Conservation (phyloP, 2,329 filamentous ascomycete genomes). For the Leptographium wingfieldii region DNA sequence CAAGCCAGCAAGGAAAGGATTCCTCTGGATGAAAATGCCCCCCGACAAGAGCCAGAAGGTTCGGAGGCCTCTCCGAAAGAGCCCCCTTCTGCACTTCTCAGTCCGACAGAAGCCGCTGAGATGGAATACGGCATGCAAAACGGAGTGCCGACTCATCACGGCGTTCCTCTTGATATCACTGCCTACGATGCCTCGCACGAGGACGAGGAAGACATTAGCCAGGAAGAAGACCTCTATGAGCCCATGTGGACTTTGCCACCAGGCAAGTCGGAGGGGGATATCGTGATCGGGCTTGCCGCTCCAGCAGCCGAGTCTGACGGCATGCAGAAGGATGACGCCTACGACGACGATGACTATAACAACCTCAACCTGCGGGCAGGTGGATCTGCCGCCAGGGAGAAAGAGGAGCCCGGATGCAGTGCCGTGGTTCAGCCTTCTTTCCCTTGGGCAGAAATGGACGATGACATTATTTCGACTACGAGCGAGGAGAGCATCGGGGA, state of each 20-base stretch:
- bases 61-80: too few relatives aligned
- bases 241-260: slow-evolving; percentile 12
- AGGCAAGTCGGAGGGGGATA: slow-evolving; percentile 6
- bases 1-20: not conserved
- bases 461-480: slow-evolving; percentile 1
- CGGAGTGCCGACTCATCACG: slow-evolving; percentile 20
- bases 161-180: slow-evolving; percentile 13
- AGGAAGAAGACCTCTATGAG: slow-evolving; percentile 4
- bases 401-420: too few relatives aligned
- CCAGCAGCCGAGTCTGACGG: not conserved
- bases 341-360: slow-evolving; percentile 1
- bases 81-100: not conserved
- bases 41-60: too few relatives aligned
- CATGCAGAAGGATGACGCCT: not conserved
- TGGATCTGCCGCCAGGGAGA: too few relatives aligned
- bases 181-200: slow-evolving; percentile 1
- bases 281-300: slow-evolving; percentile 6
- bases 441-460: not conserved
- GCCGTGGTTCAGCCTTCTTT: not conserved
- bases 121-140: slow-evolving; percentile 6
- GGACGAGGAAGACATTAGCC: slow-evolving; percentile 4
- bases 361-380: not conserved
- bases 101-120: not conserved
- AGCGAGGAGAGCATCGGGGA: slow-evolving; percentile 3
- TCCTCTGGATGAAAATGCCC: too few relatives aligned